These are phyloP conservation scores for Stemphylium beticola DNA, from an alignment of 2,329 filamentous ascomycete species.

Conservation along the genomic window DNA sequence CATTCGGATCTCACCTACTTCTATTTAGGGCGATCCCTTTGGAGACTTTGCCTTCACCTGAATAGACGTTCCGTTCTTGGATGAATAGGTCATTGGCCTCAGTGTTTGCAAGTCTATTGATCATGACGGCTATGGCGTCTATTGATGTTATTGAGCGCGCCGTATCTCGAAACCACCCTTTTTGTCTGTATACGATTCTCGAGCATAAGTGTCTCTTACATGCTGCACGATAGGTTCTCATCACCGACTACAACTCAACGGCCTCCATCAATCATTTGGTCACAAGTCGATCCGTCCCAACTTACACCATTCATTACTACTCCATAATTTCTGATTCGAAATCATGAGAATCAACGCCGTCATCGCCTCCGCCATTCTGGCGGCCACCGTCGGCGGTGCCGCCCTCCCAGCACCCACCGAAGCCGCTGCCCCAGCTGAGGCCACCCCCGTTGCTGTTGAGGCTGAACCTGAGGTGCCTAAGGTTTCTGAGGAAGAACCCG, in stretches of 20 bases:
- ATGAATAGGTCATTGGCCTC: constrained; percentile 16
- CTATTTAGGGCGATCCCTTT: constrained; percentile 20
- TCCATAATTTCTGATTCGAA: constrained; percentile 20
- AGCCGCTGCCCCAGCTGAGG: constrained; percentile 9
- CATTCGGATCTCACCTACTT: constrained; percentile 7
- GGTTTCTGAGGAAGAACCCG: not conserved
- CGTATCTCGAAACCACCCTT: not conserved
- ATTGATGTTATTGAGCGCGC: constrained; percentile 28
- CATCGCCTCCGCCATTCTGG: constrained; percentile 50
- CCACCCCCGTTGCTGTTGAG: constrained; percentile 11
- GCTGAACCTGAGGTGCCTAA: constrained; percentile 4
- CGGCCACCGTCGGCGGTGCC: constrained; percentile 50
- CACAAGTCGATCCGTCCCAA: constrained; percentile 13
- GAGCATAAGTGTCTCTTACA: constrained; percentile 16
- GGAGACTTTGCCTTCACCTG: constrained; percentile 19
- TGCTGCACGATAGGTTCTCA: constrained; percentile 7
- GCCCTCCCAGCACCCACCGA: constrained; percentile 45
- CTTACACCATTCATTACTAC: constrained; percentile 24
- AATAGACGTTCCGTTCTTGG: constrained; percentile 13
- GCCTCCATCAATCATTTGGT: constrained; percentile 11
- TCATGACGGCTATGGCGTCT: constrained; percentile 7
- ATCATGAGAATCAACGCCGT: constrained; percentile 59
- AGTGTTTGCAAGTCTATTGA: constrained; percentile 18
- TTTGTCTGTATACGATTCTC: constrained; percentile 7
- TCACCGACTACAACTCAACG: constrained; percentile 18